Conservation (phyloP, 257 asterid genomes). For the Jacaranda mimosifolia region DNA sequence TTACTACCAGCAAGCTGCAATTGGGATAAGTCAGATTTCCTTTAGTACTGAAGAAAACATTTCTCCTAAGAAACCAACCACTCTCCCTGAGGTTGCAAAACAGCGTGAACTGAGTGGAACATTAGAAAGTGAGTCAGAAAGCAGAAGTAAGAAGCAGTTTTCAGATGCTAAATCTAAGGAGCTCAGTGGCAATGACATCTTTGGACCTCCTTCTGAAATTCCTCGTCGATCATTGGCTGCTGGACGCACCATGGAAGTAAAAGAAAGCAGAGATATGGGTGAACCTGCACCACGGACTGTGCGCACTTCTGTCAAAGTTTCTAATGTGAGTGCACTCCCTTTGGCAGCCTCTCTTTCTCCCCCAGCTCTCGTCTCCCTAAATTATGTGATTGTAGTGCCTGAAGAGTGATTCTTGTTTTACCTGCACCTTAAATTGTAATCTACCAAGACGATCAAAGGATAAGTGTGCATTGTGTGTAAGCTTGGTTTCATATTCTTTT, state of each 20-base stretch:
- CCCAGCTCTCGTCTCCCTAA: background rate
- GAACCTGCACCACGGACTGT: constrained; percentile 81
- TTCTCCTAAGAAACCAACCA: constrained; percentile 87
- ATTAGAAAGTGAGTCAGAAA: constrained; percentile 66
- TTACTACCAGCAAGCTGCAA: constrained; percentile 77
- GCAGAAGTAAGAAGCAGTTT: constrained; percentile 63
- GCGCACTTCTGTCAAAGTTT: constrained; percentile 91
- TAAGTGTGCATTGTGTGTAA: too few species aligned
- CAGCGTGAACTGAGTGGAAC: constrained; percentile 95
- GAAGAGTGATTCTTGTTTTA: background rate
- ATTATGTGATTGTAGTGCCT: background rate
- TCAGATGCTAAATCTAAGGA: constrained; percentile 88
- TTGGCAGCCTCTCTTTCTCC: background rate
- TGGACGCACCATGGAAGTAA: constrained; percentile 59
- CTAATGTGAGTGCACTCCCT: constrained; percentile 70
- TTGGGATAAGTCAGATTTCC: constrained; percentile 93
- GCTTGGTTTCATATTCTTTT: background rate
- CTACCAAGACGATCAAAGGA: too few species aligned
- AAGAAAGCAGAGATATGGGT: constrained; percentile 69
- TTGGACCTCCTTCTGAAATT: constrained; percentile 83
- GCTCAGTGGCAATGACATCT: constrained; percentile 88
- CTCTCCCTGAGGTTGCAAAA: constrained; percentile 86
- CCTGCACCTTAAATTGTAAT: too few species aligned
- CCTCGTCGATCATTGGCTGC: constrained; percentile 70
- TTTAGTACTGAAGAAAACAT: constrained; percentile 81